These are phyloP conservation scores for Panicum hallii DNA, from an alignment of 202 grass and related monocot genomes.

Conservation along the genomic window DNA sequence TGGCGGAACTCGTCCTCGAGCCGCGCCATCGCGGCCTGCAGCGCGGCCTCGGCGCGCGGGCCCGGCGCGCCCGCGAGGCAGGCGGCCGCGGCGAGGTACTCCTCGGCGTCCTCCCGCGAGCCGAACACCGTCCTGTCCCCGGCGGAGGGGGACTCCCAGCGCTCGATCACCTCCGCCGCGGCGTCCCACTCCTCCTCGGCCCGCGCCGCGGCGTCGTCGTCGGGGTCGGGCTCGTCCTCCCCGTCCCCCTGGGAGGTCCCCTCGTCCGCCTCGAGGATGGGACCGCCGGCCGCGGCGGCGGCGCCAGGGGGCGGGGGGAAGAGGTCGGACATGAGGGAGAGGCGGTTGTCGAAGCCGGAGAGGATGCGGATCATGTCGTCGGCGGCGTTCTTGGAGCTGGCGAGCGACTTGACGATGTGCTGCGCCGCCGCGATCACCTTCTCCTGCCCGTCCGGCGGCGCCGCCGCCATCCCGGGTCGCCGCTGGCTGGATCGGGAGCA, in stretches of 20 bases:
- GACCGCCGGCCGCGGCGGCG: background rate
- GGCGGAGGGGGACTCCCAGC: slow-evolving; percentile 48
- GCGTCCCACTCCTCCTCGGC: slow-evolving; percentile 49
- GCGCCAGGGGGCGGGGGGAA: slow-evolving; percentile 43
- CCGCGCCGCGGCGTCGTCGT: slow-evolving; percentile 42
- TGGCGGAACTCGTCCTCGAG: slow-evolving; percentile 94
- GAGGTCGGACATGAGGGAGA: slow-evolving; percentile 61
- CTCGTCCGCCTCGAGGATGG: slow-evolving; percentile 26
- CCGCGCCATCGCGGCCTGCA: slow-evolving; percentile 92
- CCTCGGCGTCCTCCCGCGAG: slow-evolving; percentile 49
- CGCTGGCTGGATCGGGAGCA: slow-evolving; percentile 35
- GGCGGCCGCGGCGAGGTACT: slow-evolving; percentile 66
- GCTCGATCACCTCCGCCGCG: slow-evolving; percentile 55
- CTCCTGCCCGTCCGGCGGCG: slow-evolving; percentile 69
- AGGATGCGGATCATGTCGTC: slow-evolving; percentile 87
- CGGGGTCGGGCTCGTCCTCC: slow-evolving; percentile 23
- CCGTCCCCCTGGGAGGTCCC: slow-evolving; percentile 21
- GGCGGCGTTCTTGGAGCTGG: slow-evolving; percentile 83
- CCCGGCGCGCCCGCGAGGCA: slow-evolving; percentile 44
- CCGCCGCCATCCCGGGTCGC: slow-evolving; percentile 54
- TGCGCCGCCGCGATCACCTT: slow-evolving; percentile 88
- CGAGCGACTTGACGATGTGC: slow-evolving; percentile 90
- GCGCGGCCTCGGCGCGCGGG: slow-evolving; percentile 58
- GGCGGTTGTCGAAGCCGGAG: slow-evolving; percentile 80
- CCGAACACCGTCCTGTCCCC: slow-evolving; percentile 59